These are phyloP conservation scores for Prunella vulgaris DNA, from an alignment of 257 asterid species.

Conservation along the genomic window DNA sequence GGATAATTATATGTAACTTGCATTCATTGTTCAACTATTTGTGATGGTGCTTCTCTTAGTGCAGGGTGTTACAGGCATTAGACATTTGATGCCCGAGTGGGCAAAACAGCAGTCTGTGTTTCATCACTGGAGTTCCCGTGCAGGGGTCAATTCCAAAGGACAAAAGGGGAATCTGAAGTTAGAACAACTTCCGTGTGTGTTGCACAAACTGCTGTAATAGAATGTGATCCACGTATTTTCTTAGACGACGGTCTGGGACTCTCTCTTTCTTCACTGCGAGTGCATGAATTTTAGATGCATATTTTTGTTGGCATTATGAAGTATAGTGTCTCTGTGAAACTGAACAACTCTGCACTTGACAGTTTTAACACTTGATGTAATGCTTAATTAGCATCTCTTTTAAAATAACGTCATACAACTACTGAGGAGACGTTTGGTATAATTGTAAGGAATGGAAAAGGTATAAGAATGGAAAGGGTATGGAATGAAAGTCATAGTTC, in stretches of 20 bases:
- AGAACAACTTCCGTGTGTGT: background rate
- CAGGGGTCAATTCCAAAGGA: too few species aligned
- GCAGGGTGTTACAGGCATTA: constrained; percentile 16
- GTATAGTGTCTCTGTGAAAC: too few species aligned
- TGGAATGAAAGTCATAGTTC: too few species aligned
- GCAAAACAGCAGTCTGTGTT: too few species aligned
- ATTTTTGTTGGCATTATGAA: background rate
- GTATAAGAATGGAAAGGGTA: too few species aligned
- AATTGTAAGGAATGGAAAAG: too few species aligned
- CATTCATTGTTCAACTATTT: background rate
- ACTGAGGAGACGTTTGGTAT: too few species aligned
- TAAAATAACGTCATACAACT: too few species aligned
- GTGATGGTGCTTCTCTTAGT: background rate
- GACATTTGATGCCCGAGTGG: constrained; percentile 4
- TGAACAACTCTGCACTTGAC: too few species aligned
- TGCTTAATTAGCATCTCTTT: background rate
- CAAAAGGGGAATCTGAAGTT: background rate
- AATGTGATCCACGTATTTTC: background rate
- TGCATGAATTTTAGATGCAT: background rate
- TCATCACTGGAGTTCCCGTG: background rate
- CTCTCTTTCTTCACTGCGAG: background rate
- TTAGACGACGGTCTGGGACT: background rate
- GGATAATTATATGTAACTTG: background rate
- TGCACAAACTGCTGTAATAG: constrained; percentile 1
- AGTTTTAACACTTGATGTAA: background rate